A percentile compares a stretch with the other conserved stretches of the same genome.
These are phyloP conservation scores for Brachypodium distachyon DNA, from an alignment of 202 grass and related monocot species.

Conservation along the genomic window DNA sequence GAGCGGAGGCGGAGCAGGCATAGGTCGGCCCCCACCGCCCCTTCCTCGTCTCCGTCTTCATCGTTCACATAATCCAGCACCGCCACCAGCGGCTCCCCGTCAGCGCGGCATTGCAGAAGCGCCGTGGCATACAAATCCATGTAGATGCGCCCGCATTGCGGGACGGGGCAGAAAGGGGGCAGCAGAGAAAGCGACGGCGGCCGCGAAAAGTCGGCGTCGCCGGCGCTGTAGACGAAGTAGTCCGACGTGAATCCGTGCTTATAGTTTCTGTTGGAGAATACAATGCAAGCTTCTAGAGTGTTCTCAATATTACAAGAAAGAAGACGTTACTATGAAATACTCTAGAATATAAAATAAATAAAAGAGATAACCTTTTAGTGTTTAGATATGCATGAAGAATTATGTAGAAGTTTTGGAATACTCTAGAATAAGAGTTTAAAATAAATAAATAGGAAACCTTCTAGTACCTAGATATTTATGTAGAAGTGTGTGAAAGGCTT, in stretches of 20 bases:
- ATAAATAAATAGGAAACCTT: too few relatives aligned
- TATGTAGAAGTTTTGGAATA: too few relatives aligned
- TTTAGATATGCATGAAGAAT: too few relatives aligned
- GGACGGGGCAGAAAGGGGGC: neutral
- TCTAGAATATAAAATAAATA: too few relatives aligned
- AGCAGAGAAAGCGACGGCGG: neutral
- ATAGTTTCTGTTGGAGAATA: too few relatives aligned
- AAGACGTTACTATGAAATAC: too few relatives aligned
- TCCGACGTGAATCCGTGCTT: neutral
- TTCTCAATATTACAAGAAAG: too few relatives aligned
- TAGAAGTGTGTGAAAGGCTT: too few relatives aligned
- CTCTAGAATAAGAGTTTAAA: too few relatives aligned
- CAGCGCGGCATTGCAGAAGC: neutral
- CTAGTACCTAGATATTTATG: too few relatives aligned
- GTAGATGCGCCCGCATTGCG: neutral
- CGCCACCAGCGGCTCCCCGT: neutral
- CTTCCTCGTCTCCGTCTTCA: neutral
- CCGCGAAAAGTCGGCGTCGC: neutral
- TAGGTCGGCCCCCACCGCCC: neutral
- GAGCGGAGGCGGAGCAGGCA: neutral
- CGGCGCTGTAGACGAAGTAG: neutral
- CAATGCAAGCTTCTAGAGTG: too few relatives aligned
- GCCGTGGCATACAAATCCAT: neutral
- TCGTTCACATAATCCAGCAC: neutral
- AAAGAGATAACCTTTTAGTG: too few relatives aligned